Base-by-base conservation (phyloP, 805 yeast species). In the Yarrowia bubula region DNA sequence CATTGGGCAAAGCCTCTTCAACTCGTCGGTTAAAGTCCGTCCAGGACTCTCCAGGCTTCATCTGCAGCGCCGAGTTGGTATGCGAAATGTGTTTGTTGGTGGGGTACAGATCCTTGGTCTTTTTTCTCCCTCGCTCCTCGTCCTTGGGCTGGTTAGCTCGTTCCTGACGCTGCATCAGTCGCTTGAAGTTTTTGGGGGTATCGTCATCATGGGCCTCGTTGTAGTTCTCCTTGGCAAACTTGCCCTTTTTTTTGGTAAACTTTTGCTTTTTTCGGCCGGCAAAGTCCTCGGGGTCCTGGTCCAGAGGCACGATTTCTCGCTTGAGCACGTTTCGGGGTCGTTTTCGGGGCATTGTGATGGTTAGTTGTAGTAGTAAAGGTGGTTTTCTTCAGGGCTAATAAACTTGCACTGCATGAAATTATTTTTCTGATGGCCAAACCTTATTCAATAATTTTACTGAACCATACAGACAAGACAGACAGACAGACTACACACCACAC, bases 1-100 rank as follows among this genome's bases (percentile, higher is more conserved):
- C 74, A 37, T 78, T 66, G 1, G 81, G 81, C 41, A 79, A 66
- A 1, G 80, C 80, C 39, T 72, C 75, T 65, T 79, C 73, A 6
- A 79, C 81, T 42, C 81, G 71, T 17, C 79, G 69, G 15, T 69
- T 68, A 64, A 79, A 79, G 28, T 78, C 81, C 8, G 74, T 55
- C 70, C 78, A 69, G 8, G 73, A 67, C 68, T 78, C 81, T 8
- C 79, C 80, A 2, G 72, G 73, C 57, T 69, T 62, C 39, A 72
- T 74, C 38, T 69, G 69, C 42, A 75, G 66, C 14, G 38, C 67
- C 31, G 66, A 39, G 38, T 66, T 35, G 13, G 22, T 46, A 18
- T 44, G 65, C n/a, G 65, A 38, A 55, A 55, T 60, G 44, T 35
- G 57, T 9, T 42, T 61, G 22, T 65, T 31, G n/a, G 32, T 15